Evolutionary conservation across 352 stramenopile genomes (phyloP).

Genomic region (Phytopythium sindhum): DNA sequence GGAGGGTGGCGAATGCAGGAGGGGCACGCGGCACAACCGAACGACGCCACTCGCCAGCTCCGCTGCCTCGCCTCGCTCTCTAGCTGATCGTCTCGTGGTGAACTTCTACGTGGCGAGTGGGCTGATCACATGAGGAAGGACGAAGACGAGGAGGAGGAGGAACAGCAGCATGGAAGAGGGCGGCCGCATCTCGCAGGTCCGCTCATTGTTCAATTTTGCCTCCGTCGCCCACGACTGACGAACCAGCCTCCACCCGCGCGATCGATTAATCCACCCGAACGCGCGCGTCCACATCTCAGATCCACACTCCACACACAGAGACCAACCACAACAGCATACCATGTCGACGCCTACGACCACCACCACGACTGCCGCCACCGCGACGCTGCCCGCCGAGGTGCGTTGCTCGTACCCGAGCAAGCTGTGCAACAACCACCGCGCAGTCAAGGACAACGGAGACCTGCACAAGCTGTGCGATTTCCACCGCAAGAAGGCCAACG

Average conservation of each 20-base stretch:
- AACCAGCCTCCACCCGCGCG: background rate
- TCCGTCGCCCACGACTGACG: constrained; percentile 3
- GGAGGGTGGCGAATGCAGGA: background rate
- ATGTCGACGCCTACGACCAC: constrained; percentile 8
- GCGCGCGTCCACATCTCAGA: background rate
- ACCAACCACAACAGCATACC: constrained; percentile 14
- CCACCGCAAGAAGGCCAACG: constrained; percentile 44
- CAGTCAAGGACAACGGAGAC: constrained; percentile 42
- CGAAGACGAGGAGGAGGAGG: background rate
- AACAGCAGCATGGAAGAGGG: no score
- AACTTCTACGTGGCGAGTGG: background rate
- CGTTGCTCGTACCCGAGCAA: constrained; percentile 55
- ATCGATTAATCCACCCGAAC: background rate
- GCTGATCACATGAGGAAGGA: no score
- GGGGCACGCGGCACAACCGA: background rate
- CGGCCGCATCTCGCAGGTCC: background rate
- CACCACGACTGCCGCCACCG: constrained; percentile 4
- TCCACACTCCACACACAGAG: constrained; percentile 11
- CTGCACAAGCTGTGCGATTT: constrained; percentile 59
- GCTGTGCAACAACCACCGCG: constrained; percentile 39
- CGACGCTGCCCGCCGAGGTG: constrained; percentile 40
- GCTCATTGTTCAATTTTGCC: constrained; percentile 11
- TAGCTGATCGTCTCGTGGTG: background rate
- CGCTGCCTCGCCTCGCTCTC: background rate
- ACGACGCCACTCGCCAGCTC: constrained; percentile 1